Percentiles rank a stretch among this genome's conserved stretches.
These are phyloP conservation scores for Amylocarpus encephaloides DNA, from an alignment of 2,329 filamentous ascomycete genomes.

Conservation along the genomic window DNA sequence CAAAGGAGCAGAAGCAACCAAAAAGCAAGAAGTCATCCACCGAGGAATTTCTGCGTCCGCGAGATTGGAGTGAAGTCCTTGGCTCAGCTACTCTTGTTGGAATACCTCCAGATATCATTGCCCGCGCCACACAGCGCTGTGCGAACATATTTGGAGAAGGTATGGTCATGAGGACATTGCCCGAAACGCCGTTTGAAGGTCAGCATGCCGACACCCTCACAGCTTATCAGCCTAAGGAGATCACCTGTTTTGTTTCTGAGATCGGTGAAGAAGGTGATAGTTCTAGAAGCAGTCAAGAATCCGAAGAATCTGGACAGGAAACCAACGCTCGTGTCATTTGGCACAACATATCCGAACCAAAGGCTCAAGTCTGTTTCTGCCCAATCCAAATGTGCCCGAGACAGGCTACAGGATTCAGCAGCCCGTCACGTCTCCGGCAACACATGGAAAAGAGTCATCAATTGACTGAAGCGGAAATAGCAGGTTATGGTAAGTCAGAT, in stretches of 20 bases:
- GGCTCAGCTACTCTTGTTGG: constrained; percentile 70
- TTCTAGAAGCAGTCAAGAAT: background rate
- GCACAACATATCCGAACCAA: too few species aligned
- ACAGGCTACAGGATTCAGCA: too few species aligned
- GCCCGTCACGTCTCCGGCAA: too few species aligned
- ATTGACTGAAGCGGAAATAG: too few species aligned
- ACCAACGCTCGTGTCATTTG: background rate
- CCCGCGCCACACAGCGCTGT: constrained; percentile 67
- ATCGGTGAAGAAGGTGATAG: background rate
- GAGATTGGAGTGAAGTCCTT: constrained; percentile 83
- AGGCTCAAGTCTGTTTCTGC: too few species aligned
- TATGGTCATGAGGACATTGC: constrained; percentile 46
- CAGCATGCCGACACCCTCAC: constrained; percentile 10
- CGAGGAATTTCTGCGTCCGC: constrained; percentile 12
- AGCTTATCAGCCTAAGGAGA: constrained; percentile 24
- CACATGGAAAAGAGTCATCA: too few species aligned
- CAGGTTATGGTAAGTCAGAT: too few species aligned
- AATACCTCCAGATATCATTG: constrained; percentile 58
- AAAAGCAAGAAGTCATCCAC: constrained; percentile 7
- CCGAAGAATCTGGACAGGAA: background rate
- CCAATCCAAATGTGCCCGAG: too few species aligned
- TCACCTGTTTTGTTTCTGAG: constrained; percentile 13
- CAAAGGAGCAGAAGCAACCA: constrained; percentile 3
- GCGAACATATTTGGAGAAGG: constrained; percentile 66
- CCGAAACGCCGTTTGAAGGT: constrained; percentile 14